Percentiles rank a stretch among this genome's conserved stretches.
These are phyloP conservation scores for Talaromyces sp. DNA, from an alignment of 2,329 filamentous ascomycete genomes.

Conservation along the genomic window DNA sequence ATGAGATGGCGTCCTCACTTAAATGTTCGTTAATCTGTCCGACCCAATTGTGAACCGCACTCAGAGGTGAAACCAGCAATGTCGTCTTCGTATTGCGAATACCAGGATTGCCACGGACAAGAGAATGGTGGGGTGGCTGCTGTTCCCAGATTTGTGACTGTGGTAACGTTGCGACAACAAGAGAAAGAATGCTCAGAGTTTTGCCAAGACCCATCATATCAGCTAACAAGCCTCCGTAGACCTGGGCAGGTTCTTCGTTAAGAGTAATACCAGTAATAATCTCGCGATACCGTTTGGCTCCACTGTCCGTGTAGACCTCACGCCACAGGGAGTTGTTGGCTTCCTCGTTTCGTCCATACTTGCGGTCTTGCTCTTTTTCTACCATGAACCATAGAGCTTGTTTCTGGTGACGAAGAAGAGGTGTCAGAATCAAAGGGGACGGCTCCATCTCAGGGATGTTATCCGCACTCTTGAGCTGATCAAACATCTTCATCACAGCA, in stretches of 20 bases:
- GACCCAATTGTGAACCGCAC: conserved; percentile 91
- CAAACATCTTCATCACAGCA: conserved; percentile 83
- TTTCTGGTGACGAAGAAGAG: conserved; percentile 79
- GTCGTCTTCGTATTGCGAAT: conserved; percentile 71
- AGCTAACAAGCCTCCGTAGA: conserved; percentile 69
- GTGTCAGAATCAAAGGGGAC: conserved; percentile 57
- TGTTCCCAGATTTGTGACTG: conserved; percentile 62
- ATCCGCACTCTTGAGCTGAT: conserved; percentile 71
- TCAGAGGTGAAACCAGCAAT: conserved; percentile 81
- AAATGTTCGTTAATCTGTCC: conserved; percentile 85
- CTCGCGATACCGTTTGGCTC: conserved; percentile 67
- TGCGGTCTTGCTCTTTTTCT: conserved; percentile 65
- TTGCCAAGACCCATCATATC: conserved; percentile 91
- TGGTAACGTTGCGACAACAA: conserved; percentile 64
- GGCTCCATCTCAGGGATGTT: conserved; percentile 72
- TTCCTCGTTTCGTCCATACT: conserved; percentile 56
- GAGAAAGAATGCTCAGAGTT: conserved; percentile 77
- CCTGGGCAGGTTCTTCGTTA: conserved; percentile 59
- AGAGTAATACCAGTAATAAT: conserved; percentile 74
- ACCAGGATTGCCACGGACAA: conserved; percentile 30
- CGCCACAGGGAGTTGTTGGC: conserved; percentile 76
- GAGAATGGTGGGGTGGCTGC: conserved; percentile 46
- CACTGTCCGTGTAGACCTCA: conserved; percentile 52
- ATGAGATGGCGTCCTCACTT: conserved; percentile 59
- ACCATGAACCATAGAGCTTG: conserved; percentile 86